A percentile compares a stretch with the other conserved stretches of the same genome.
These are phyloP conservation scores for Phylloporus sp. DNA, from an alignment of 768 basidiomycete genomes.

Conservation along the genomic window DNA sequence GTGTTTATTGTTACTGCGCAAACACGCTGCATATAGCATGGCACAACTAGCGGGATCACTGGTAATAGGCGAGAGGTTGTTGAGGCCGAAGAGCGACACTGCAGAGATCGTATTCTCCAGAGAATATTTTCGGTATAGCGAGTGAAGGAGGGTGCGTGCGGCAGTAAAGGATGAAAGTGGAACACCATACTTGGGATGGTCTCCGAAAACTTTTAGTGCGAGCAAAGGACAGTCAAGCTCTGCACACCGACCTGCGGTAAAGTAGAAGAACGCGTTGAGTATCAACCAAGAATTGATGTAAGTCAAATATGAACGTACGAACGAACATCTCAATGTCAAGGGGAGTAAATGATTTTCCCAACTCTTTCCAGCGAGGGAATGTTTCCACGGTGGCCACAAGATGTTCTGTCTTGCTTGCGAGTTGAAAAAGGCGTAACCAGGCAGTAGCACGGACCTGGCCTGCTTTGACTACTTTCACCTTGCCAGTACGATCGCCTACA, in stretches of 20 bases:
- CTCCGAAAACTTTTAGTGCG: conserved; percentile 57
- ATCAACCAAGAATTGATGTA: neutral
- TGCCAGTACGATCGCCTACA: conserved; percentile 27
- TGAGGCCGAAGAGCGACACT: conserved; percentile 50
- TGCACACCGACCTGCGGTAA: conserved; percentile 54
- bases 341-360: conserved; percentile 36
- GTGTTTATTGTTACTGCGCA: conserved; percentile 40
- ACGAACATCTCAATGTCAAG: conserved; percentile 47
- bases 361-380: conserved; percentile 50
- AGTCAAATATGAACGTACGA: conserved; percentile 39
- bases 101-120: conserved; percentile 47
- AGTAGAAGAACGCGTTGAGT: neutral
- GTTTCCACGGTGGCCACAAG: conserved; percentile 43
- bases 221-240: conserved; percentile 53
- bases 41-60: conserved; percentile 56
- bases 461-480: conserved; percentile 25
- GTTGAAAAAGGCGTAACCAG: conserved; percentile 49
- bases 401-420: conserved; percentile 48
- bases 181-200: conserved; percentile 60
- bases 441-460: conserved; percentile 42
- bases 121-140: conserved; percentile 46
- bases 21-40: conserved; percentile 55
- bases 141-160: conserved; percentile 55
- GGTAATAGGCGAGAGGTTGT: conserved; percentile 50
- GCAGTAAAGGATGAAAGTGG: conserved; percentile 43